Evolutionary conservation across 805 yeast genomes (phyloP), one percentile per base, ranked within the genome.

Genomic region (Candida sonorensis): DNA sequence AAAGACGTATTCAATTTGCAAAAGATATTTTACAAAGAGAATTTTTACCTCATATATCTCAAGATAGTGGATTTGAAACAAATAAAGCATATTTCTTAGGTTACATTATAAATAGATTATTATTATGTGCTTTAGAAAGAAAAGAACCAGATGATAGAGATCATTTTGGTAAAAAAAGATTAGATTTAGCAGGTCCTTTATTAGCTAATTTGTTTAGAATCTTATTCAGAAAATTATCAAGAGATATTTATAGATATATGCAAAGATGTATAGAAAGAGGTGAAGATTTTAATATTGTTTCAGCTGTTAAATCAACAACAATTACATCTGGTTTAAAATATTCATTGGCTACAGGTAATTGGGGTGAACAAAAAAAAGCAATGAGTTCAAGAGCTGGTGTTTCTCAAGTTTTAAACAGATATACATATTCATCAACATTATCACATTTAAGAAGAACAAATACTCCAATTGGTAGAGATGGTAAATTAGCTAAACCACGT

Each of bases 331-430:
- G 99, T 57, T 74, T 92, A 62, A 84, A 94, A 57, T 92, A 92
- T 63, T 92, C 98, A 24, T 71, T 92, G 53, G 99, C 99, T 34
- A 92, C 99, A 11, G 99, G 99, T 71, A 92, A 92, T 67, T 92
- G 99, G 99, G 98, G 99, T 67, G 99, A 92, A 63, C 99, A 92
- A 61, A 90, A 88, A 79, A 92, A 92, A 61, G 97, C 97, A 10
- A 92, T 92, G 98, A 79, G 92, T 40, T 80, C 97, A 13, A 81
- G 95, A 61, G 99, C 98, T 5, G 99, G 99, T 75, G 99, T 94
- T 29, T 90, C 97, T 17, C 98, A 92, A 69, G 98, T 92, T 45
- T 73, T 92, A 62, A 92, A 92, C 61, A 77, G 99, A 66, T 92
- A 92, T 64, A 92, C 99, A 5, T 92, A 92, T 61, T 86, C 97